Evolutionary conservation across 1,139 yeast genomes (phyloP).

Genomic region (Ogataea hybrid): DNA sequence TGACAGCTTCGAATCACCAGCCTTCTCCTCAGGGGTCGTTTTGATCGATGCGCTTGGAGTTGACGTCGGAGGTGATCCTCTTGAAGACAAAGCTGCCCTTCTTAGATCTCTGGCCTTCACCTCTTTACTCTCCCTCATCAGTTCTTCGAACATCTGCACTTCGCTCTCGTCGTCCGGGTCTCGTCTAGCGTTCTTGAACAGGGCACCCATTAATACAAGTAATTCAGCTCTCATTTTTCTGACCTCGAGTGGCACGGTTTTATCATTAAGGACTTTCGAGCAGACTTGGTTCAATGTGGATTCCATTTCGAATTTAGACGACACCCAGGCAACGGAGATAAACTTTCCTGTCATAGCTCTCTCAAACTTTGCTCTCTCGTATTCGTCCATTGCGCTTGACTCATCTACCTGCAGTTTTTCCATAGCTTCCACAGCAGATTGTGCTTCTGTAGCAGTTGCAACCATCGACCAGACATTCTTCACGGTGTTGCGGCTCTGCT

Average conservation of each 20-base stretch:
- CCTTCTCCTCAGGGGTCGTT: conserved; percentile 1
- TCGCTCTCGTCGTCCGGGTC: conserved; percentile 72
- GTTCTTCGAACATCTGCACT: conserved; percentile 70
- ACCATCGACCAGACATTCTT: conserved; percentile 87
- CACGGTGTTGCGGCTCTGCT: conserved; percentile 83
- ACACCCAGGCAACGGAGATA: conserved; percentile 77
- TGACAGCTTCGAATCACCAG: conserved; percentile 1
- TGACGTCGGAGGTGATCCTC: conserved; percentile 4
- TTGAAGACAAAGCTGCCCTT: conserved; percentile 12
- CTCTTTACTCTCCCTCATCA: conserved; percentile 69
- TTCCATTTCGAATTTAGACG: conserved; percentile 71
- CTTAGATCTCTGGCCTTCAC: conserved; percentile 34
- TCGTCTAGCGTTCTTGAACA: conserved; percentile 55
- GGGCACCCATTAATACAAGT: conserved; percentile 53
- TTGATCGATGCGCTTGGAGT: neutral
- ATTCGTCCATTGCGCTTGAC: conserved; percentile 47
- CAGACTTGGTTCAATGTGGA: conserved; percentile 67
- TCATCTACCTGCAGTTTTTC: conserved; percentile 57
- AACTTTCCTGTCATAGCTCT: conserved; percentile 69
- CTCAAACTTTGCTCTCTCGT: conserved; percentile 61
- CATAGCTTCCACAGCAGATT: conserved; percentile 80
- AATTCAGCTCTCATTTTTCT: conserved; percentile 61
- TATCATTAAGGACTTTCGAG: conserved; percentile 57
- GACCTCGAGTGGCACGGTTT: conserved; percentile 47
- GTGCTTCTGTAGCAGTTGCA: conserved; percentile 87